A percentile compares a stretch with the other conserved stretches of the same genome.
These are phyloP conservation scores for Spergularia azorica DNA, from an alignment of 179 eudicot genomes.

Conservation along the genomic window DNA sequence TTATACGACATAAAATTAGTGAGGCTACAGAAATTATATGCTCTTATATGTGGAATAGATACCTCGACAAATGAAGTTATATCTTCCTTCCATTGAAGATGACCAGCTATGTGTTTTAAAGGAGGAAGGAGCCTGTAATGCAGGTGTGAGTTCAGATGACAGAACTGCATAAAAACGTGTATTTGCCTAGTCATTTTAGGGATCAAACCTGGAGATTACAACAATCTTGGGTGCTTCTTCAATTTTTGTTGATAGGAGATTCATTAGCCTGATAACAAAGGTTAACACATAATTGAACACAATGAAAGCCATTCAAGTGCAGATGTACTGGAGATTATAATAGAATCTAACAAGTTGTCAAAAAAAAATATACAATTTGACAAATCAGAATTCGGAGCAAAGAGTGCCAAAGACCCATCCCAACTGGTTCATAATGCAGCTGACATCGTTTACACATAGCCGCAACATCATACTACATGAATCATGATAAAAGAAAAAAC, in stretches of 20 bases:
- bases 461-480: too few relatives aligned
- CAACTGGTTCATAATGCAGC: too few relatives aligned
- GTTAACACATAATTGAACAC: not conserved
- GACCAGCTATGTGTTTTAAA: constrained; percentile 46
- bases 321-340: not conserved
- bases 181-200: not conserved
- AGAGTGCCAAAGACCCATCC: too few relatives aligned
- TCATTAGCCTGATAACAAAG: constrained; percentile 46
- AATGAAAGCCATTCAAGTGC: not conserved
- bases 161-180: not conserved
- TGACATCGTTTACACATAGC: too few relatives aligned
- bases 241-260: constrained; percentile 29
- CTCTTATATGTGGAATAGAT: not conserved
- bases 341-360: not conserved
- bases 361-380: too few relatives aligned
- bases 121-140: constrained; percentile 55
- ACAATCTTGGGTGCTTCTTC: constrained; percentile 29
- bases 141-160: constrained; percentile 6
- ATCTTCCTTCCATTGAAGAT: constrained; percentile 57
- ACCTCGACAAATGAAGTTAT: constrained; percentile 57
- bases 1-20: too few relatives aligned
- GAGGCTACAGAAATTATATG: too few relatives aligned
- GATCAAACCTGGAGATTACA: constrained; percentile 39
- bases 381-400: too few relatives aligned
- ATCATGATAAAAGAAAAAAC: too few relatives aligned